phyloP scores from a whole-genome alignment of 2,329 filamentous ascomycete species.

The Fusarium newnesense region DNA sequence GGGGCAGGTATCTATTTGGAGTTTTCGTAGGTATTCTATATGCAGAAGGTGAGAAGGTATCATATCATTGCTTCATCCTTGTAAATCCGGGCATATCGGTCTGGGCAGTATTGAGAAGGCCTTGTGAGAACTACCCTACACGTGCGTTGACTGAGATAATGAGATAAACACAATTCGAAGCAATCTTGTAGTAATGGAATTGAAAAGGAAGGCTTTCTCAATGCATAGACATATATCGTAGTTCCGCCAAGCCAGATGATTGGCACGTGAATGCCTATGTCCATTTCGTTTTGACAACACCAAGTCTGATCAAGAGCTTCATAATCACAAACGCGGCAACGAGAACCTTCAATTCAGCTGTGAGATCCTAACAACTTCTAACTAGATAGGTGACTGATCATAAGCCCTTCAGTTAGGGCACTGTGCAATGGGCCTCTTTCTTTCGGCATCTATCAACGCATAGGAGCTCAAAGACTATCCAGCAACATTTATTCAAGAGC shows the following conservation, averaged over 20 bases:
- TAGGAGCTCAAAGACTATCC: neutral
- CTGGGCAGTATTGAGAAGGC: rapidly evolving
- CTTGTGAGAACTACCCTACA: conserved; percentile 1
- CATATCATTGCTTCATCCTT: neutral
- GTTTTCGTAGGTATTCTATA: neutral
- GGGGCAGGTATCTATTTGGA: neutral
- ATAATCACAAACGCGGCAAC: neutral
- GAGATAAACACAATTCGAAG: rapidly evolving
- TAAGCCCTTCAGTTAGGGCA: rapidly evolving
- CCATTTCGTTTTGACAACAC: rapidly evolving
- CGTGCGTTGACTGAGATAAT: too few species aligned
- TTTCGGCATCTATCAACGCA: rapidly evolving
- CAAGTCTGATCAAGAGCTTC: neutral
- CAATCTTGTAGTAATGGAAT: rapidly evolving
- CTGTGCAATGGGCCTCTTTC: neutral
- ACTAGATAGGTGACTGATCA: too few species aligned
- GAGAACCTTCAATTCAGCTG: rapidly evolving
- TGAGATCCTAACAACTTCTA: rapidly evolving
- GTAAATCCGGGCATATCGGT: neutral
- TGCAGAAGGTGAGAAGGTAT: neutral
- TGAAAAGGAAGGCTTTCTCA: rapidly evolving
- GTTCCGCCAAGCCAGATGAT: neutral
- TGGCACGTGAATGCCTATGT: neutral
- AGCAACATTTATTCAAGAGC: rapidly evolving
- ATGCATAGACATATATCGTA: too few species aligned